Evolutionary conservation across 129 eudicot species (phyloP), one percentile per base, ranked within the genome.

Genomic region (Pseudognaphalium luteoalbum): DNA sequence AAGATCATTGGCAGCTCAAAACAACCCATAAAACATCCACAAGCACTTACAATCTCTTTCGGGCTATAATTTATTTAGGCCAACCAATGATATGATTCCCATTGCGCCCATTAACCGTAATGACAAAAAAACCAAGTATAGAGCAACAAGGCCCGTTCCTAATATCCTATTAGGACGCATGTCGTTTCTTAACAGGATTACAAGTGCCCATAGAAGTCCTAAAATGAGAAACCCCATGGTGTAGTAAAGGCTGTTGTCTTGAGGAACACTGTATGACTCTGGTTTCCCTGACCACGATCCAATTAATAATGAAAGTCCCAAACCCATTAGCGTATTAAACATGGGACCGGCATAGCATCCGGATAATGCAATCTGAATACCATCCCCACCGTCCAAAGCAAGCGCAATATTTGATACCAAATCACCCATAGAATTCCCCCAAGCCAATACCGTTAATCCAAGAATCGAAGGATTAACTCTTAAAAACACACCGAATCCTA

Each of bases 401-500:
- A 95, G 70, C 7, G 96, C 99, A 47, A 91, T 78, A 67, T 91
- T 87, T 52, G 96, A 95, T 42, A 95, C 93, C 83, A 95, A 76
- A 86, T 95, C 99, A 6, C 99, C 99, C 99, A 91, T 95, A 7
- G 99, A 95, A 70, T 95, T 95, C 4, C 99, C 99, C 99, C 99
- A 95, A 65, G 99, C 97, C 78, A 95, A 76, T 6, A 95, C 96
- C 7, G 97, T 95, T 66, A 91, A 34, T 75, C 92, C 99, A 50
- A 95, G 94, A 61, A 95, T 87, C 15, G 99, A 87, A 44, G 99
- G 99, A 42, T 87, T 91, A 34, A 95, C 82, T 34, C 86, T 85
- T 32, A 89, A 37, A 69, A 91, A 76, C 41, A 81, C 77, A 68
- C 96, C 97, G 0, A 95, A 78, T 75, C 85, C 94, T 2, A 91